Conservation (phyloP, 495 filamentous ascomycete genomes). For the Talaromyces stipitatus region DNA sequence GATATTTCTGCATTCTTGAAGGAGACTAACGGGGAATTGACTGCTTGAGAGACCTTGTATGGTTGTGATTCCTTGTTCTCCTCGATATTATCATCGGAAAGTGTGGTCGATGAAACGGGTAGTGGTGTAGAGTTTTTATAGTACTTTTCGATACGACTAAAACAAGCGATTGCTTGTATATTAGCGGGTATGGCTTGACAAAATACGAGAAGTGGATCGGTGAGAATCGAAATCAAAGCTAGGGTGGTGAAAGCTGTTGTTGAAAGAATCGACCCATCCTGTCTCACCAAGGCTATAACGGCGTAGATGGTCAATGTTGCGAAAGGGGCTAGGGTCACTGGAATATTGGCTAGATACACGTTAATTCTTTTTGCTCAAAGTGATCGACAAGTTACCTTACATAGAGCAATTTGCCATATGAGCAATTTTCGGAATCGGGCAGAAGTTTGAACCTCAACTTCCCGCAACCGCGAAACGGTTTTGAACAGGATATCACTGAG, state of each 20-base stretch:
- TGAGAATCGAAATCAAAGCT: conserved; percentile 26
- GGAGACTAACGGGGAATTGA: background rate
- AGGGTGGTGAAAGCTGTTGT: conserved; percentile 28
- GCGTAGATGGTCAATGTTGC: conserved; percentile 35
- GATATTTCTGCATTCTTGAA: background rate
- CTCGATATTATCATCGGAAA: too few relatives aligned
- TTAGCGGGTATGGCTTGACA: conserved; percentile 15
- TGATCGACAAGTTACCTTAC: conserved; percentile 1
- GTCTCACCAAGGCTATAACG: conserved; percentile 30
- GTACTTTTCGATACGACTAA: conserved; percentile 23
- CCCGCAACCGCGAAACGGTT: conserved; percentile 5
- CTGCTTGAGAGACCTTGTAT: too few relatives aligned
- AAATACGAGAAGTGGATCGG: conserved; percentile 19
- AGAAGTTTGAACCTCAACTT: conserved; percentile 13
- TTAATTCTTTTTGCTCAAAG: background rate
- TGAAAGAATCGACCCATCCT: conserved; percentile 31
- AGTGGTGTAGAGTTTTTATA: background rate
- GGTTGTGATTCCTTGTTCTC: too few relatives aligned
- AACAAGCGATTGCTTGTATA: conserved; percentile 16
- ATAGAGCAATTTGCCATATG: conserved; percentile 8
- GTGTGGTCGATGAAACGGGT: too few relatives aligned
- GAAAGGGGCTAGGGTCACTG: conserved; percentile 21
- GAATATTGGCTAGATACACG: conserved; percentile 8
- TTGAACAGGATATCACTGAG: conserved; percentile 13
- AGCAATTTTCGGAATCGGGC: conserved; percentile 11